Evolutionary conservation across 306 rosid genomes (phyloP).

Genomic region (Acacia confusa): DNA sequence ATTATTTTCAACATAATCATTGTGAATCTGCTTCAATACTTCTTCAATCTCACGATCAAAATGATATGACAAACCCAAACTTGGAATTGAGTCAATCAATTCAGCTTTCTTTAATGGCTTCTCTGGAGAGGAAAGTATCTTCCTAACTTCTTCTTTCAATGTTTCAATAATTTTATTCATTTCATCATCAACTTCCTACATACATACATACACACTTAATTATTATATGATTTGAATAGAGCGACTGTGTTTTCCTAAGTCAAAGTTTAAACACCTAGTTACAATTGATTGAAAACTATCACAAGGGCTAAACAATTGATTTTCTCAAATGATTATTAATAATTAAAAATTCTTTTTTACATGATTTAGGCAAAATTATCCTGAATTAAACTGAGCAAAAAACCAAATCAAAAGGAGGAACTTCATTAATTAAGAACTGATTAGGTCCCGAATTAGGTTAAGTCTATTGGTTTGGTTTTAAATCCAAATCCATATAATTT

Average conservation of each 20-base stretch:
- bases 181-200: neutral
- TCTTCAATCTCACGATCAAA: conserved; percentile 41
- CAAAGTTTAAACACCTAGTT: neutral
- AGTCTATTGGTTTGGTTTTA: neutral
- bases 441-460: neutral
- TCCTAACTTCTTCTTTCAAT: conserved; percentile 39
- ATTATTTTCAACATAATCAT: neutral
- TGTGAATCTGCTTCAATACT: conserved; percentile 21
- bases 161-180: neutral
- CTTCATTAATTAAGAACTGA: neutral
- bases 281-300: fast-evolving
- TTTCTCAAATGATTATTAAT: no score
- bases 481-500: no score
- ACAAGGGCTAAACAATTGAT: neutral
- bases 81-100: conserved; percentile 44
- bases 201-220: no score
- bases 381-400: neutral
- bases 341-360: no score
- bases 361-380: no score
- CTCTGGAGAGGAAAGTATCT: conserved; percentile 2
- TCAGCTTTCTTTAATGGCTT: neutral
- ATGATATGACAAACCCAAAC: conserved; percentile 44
- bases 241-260: no score
- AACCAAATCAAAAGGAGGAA: neutral
- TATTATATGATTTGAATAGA: no score